phyloP scores from a whole-genome alignment of 1,284 basidiomycete genomes.

The Cryptococcus deneoformans region DNA sequence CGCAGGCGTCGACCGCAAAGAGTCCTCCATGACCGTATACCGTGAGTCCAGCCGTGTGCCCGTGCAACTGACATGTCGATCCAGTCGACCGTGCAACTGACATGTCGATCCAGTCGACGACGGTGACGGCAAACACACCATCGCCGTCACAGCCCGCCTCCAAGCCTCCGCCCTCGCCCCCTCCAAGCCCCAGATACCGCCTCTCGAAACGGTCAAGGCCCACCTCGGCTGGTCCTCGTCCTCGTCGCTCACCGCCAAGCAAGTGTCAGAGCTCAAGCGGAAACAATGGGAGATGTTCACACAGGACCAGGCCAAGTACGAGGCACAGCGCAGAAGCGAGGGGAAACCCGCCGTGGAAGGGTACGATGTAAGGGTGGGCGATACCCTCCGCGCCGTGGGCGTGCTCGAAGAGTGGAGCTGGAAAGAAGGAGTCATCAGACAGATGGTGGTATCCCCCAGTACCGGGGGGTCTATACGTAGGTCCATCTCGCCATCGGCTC shows the following conservation, averaged over 20 bases:
- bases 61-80: too few relatives aligned
- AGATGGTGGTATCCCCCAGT: conserved; percentile 33
- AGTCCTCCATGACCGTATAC: conserved; percentile 24
- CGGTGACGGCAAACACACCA: conserved; percentile 32
- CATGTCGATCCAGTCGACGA: conserved; percentile 35
- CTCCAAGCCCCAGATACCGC: background rate
- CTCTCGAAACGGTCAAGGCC: background rate
- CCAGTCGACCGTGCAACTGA: too few relatives aligned
- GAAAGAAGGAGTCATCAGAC: conserved; percentile 18
- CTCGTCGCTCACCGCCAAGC: conserved; percentile 12
- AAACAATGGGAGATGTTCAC: background rate
- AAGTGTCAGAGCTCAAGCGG: background rate
- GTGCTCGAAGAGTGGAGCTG: conserved; percentile 35
- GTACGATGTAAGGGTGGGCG: conserved; percentile 39
- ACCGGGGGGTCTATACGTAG: conserved; percentile 35
- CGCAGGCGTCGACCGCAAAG: conserved; percentile 39
- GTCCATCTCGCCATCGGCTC: conserved; percentile 5
- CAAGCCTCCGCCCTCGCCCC: too few relatives aligned
- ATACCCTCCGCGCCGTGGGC: conserved; percentile 37
- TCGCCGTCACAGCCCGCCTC: conserved; percentile 25
- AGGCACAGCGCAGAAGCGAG: background rate
- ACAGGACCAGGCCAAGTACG: too few relatives aligned
- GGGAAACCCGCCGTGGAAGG: conserved; percentile 12
- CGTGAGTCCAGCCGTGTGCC: too few relatives aligned
- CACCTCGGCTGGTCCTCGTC: background rate